phyloP scores from a whole-genome alignment of 768 basidiomycete genomes.

The Wakefieldia striispora region DNA sequence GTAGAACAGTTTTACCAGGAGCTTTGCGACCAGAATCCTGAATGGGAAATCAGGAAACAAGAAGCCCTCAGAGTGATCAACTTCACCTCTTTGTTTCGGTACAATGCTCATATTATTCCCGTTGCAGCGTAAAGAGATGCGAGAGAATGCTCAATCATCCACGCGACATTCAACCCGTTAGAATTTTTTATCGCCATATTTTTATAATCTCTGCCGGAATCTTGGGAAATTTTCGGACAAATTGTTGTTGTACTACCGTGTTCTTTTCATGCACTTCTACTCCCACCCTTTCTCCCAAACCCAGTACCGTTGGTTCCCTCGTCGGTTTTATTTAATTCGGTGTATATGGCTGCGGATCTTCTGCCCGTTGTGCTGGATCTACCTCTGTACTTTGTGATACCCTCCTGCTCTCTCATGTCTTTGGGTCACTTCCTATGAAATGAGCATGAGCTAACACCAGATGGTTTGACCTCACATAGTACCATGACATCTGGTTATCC shows the following conservation, averaged over 20 bases:
- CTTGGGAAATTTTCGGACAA: conserved; percentile 14
- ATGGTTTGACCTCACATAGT: not conserved
- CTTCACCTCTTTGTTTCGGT: not conserved
- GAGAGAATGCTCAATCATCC: conserved; percentile 26
- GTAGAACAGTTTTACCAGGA: conserved; percentile 55
- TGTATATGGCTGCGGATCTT: conserved; percentile 13
- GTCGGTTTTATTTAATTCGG: conserved; percentile 1
- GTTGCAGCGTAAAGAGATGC: conserved; percentile 30
- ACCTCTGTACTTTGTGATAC: conserved; percentile 18
- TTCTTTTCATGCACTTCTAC: conserved; percentile 6
- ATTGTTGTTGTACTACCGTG: conserved; percentile 25
- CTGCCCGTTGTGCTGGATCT: not conserved
- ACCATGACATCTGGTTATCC: conserved; percentile 4
- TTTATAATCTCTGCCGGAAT: conserved; percentile 25
- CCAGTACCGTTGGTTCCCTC: no score
- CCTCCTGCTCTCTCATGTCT: not conserved
- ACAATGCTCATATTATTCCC: conserved; percentile 4
- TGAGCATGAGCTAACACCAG: not conserved
- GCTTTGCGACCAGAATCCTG: conserved; percentile 55
- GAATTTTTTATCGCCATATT: conserved; percentile 29
- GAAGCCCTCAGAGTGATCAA: conserved; percentile 48
- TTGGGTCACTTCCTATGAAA: not conserved
- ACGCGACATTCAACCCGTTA: conserved; percentile 13
- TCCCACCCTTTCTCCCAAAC: not conserved
- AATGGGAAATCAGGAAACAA: conserved; percentile 57